Evolutionary conservation across 192 early-diverging fungal genomes (phyloP), one percentile per base, ranked within the genome.

Genomic region (Linnemannia elongata): DNA sequence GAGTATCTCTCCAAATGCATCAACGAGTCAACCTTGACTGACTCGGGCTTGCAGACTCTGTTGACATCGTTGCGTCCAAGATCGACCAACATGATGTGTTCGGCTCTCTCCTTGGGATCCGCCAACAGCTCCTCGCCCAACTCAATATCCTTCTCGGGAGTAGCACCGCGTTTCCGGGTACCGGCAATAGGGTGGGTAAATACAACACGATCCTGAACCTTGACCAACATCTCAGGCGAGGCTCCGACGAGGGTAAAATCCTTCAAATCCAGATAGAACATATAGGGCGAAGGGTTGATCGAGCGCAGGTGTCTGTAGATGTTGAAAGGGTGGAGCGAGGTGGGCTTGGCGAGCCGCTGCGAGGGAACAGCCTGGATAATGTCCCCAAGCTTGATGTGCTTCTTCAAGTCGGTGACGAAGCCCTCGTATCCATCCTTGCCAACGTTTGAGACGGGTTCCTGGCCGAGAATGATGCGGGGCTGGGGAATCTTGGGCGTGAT

Each of bases 51-150:
- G 89, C 99, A 99, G 74, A 99, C 93, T 77, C 98, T 96, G 90
- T 99, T 99, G 10, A 98, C 95, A 87, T 99, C 99, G 90, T 99
- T 99, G 79, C 99, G 94, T 15, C 99, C 99, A 60, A 99, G 91
- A 92, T 99, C 99, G 42, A 99, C 98, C 74, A 99, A 91, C 99
- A 99, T 99, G 71, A 99, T 95, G 83, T 99, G 99, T 82, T 99
- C 99, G 35, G 97, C 96, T 12, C 97, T 93, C 91, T 99, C 99
- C 89, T 99, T 99, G 47, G 96, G 91, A 90, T 99, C 99, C 13
- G 90, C 90, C 47, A 99, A 85, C 20, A 99, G 91, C 74, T 99
- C 98, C 27, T 93, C 91, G 2, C 97, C 99, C 73, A 99, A 93
- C 24, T 89, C 94, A n/a, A 97, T 91, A 81, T 99, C 99, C 81